Base-by-base conservation (phyloP, 192 early-diverging fungal species). In the Podochytrium sp. region DNA sequence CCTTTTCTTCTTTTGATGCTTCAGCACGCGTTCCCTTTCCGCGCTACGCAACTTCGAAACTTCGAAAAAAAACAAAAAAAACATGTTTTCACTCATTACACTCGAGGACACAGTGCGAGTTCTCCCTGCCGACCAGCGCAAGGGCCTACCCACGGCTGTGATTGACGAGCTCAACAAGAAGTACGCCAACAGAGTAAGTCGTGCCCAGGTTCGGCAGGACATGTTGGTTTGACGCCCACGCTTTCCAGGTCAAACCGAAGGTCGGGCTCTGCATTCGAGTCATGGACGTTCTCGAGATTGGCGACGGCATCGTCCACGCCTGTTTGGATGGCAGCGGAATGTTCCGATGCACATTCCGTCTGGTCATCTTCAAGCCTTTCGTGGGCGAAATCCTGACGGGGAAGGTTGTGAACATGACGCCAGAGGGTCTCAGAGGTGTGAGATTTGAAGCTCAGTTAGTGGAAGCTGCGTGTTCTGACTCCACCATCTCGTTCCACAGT, bases 351-450 rank as follows among this genome's bases (percentile, higher is more conserved):
- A 86, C 79, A 56, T 98, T 97, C 84, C 81, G 94, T 7, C 77
- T 98, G 80, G 81, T 96, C 14, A 90, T 97, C 35, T 98, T 96
- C 76, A 86, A 94, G 33, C 96, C 96, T 2, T 96, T 95, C 78
- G 79, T 90, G 57, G 94, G 93, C 38, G 95, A 98, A 78, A 83
- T 96, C 6, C 74, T 98, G 18, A 81, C 85, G 16, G 96, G 96
- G 20, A 90, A 88, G 50, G 89, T 98, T 34, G 82, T 89, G 37
- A 90, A 87, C 65, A 84, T 89, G 49, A 88, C 86, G n/a, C 80
- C 81, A 6, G 78, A 80, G 7, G 95, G 95, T 0, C 83, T 94
- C 16, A 67, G 81, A 87, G 91, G 92, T 94, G 37, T 2, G 16
- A 2, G 23, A 29, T 40, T 6, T 10, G 55, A 27, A 38, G 14